phyloP scores from a whole-genome alignment of 306 rosid genomes.

The Hippophae gyantsensis region DNA sequence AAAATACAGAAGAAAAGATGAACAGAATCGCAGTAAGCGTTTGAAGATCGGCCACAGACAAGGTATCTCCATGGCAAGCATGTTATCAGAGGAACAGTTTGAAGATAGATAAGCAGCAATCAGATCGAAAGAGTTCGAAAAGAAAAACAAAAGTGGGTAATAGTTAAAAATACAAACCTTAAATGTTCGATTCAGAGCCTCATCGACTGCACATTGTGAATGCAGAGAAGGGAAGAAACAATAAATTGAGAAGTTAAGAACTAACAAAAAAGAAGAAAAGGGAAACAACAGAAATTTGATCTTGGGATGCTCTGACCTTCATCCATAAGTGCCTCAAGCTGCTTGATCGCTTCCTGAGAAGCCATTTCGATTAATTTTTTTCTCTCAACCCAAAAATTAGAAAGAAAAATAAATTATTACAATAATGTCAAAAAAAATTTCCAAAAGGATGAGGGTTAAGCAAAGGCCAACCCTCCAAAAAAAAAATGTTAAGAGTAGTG shows the following conservation, averaged over 20 bases:
- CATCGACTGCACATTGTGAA: slow-evolving; percentile 50
- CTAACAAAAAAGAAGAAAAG: background rate
- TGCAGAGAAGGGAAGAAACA: background rate
- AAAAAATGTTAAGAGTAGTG: no score
- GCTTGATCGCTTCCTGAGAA: slow-evolving; percentile 65
- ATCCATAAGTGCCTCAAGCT: slow-evolving; percentile 60
- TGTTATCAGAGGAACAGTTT: no score
- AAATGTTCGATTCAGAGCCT: slow-evolving; percentile 60
- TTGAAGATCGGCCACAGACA: background rate
- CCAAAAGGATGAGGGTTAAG: no score
- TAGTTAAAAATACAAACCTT: slow-evolving; percentile 48
- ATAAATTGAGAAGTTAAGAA: background rate
- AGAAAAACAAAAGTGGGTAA: slow-evolving; percentile 6
- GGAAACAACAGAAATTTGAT: slow-evolving; percentile 3
- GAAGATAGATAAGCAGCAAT: background rate
- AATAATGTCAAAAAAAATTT: slow-evolving; percentile 1
- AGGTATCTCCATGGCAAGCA: no score
- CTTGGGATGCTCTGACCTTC: slow-evolving; percentile 43
- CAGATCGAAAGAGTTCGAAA: slow-evolving; percentile 15
- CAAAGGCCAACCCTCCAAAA: no score
- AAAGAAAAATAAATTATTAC: background rate
- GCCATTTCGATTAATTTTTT: slow-evolving; percentile 42
- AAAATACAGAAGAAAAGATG: background rate
- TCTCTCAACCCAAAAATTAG: background rate
- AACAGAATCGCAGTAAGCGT: background rate